Evolutionary conservation across 2,329 filamentous ascomycete species (phyloP).

Genomic region (Blastomyces emzantsi): DNA sequence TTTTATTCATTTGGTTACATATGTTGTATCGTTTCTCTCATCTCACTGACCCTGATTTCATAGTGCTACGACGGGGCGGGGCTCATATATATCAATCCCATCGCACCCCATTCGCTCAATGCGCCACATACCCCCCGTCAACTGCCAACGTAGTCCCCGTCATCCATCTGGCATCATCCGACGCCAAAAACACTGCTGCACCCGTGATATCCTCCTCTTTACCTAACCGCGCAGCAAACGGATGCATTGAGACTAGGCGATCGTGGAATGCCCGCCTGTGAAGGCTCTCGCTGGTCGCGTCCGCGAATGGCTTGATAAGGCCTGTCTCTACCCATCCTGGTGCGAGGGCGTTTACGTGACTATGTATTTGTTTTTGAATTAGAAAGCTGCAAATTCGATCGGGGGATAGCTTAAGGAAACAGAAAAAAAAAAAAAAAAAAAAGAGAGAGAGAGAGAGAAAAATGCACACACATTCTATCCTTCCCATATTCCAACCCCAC

Average conservation of each 20-base stretch:
- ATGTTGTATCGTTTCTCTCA: not conserved
- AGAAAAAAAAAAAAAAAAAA: not conserved
- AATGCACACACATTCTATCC: slow-evolving; percentile 31
- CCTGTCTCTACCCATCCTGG: slow-evolving; percentile 39
- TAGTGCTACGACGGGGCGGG: not conserved
- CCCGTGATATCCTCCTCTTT: slow-evolving; percentile 29
- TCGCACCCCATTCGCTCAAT: not conserved
- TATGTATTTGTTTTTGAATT: not conserved
- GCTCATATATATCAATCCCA: not conserved
- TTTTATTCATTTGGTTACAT: not conserved
- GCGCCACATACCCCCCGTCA: slow-evolving; percentile 38
- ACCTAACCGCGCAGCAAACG: slow-evolving; percentile 24
- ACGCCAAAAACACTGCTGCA: slow-evolving; percentile 39
- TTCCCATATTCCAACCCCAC: slow-evolving; percentile 44
- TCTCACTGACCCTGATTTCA: not conserved
- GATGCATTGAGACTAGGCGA: slow-evolving; percentile 18
- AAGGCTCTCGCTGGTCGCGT: slow-evolving; percentile 10
- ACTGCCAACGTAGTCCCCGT: slow-evolving; percentile 39
- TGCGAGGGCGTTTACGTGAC: slow-evolving; percentile 46
- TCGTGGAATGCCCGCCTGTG: slow-evolving; percentile 12
- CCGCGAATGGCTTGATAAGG: slow-evolving; percentile 16
- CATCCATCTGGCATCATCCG: slow-evolving; percentile 40
- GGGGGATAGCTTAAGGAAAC: no score
- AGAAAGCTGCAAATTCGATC: not conserved
- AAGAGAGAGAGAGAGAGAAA: not conserved